Percentiles rank a stretch among this genome's conserved stretches.
Evolutionary conservation across 2,329 filamentous ascomycete genomes (phyloP).

Genomic region (Botrytis paeoniae): DNA sequence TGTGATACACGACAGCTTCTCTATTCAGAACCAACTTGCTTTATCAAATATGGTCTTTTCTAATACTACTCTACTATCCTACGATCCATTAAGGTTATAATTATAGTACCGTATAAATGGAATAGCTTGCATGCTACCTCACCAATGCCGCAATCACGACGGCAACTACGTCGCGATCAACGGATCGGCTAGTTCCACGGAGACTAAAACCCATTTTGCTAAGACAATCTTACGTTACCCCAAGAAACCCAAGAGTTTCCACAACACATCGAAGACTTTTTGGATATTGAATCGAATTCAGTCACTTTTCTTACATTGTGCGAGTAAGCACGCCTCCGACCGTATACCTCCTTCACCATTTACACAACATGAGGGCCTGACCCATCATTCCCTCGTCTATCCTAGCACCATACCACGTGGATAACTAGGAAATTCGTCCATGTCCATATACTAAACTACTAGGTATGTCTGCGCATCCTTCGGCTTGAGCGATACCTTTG

Average conservation of each 20-base stretch:
- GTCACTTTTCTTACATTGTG: neutral
- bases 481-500: neutral
- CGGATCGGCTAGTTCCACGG: neutral
- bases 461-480: neutral
- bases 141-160: neutral
- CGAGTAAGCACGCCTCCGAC: neutral
- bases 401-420: neutral
- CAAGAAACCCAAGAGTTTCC: neutral
- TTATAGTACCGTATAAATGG: neutral
- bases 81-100: neutral
- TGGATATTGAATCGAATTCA: neutral
- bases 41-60: neutral
- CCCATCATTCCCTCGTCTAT: neutral
- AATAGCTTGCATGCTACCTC: neutral
- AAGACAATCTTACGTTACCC: neutral
- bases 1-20: neutral
- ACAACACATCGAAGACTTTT: neutral
- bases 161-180: neutral
- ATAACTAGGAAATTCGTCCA: neutral
- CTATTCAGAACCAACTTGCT: neutral
- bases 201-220: neutral
- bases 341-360: too few species aligned
- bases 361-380: neutral
- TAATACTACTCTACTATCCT: neutral
- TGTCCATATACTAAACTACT: neutral